Evolutionary conservation across 306 rosid species (phyloP).

Genomic region (Vicia faba): DNA sequence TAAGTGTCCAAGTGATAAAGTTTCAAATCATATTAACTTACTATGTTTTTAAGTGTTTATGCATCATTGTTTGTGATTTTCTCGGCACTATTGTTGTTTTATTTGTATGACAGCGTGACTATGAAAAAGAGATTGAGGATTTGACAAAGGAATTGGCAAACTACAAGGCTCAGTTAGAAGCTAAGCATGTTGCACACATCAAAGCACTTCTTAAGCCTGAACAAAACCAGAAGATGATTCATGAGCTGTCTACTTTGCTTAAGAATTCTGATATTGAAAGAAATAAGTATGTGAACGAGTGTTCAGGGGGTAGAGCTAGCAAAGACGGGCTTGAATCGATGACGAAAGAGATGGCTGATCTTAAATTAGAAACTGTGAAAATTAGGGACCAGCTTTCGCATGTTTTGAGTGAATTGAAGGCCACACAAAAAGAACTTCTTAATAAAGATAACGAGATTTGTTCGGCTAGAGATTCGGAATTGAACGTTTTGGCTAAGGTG

Average conservation of each 20-base stretch:
- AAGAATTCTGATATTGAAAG: conserved; percentile 59
- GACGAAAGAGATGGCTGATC: conserved; percentile 53
- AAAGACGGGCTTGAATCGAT: conserved; percentile 49
- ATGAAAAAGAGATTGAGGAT: conserved; percentile 58
- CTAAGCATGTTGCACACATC: conserved; percentile 63
- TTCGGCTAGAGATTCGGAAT: conserved; percentile 55
- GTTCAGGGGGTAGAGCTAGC: conserved; percentile 38
- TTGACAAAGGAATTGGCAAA: conserved; percentile 62
- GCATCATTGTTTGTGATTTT: not conserved
- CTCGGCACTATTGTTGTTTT: conserved; percentile 10
- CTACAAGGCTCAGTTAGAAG: conserved; percentile 76
- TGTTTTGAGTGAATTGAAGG: conserved; percentile 52
- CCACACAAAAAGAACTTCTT: conserved; percentile 54
- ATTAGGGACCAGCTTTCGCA: conserved; percentile 49
- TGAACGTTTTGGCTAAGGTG: conserved; percentile 39
- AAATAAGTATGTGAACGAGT: conserved; percentile 46
- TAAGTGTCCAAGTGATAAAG: not conserved
- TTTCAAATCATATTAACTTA: not conserved
- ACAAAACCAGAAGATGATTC: conserved; percentile 52
- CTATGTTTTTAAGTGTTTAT: not conserved
- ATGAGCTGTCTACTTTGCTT: conserved; percentile 56
- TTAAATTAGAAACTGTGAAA: conserved; percentile 39
- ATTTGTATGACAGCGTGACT: conserved; percentile 37
- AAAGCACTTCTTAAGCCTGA: conserved; percentile 69
- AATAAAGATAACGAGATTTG: conserved; percentile 58